Evolutionary conservation across 208 protist species (phyloP).

Genomic region (Acanthamoeba lenticulata): DNA sequence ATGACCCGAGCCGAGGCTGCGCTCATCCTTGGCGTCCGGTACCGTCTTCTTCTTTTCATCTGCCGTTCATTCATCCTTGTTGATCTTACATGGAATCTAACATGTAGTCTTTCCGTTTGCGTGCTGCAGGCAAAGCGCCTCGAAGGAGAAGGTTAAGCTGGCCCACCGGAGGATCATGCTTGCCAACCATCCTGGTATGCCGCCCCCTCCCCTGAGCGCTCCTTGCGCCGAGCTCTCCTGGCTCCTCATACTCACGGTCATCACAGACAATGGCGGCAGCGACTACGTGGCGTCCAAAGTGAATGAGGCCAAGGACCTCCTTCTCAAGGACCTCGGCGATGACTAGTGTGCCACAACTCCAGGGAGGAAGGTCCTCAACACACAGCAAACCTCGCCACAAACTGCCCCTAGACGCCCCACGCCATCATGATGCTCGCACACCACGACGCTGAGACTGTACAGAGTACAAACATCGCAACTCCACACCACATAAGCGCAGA

Average conservation of each 20-base stretch:
- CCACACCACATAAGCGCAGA: too few species aligned
- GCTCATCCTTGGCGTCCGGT: constrained; percentile 62
- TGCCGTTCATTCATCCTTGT: not conserved
- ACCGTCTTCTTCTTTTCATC: not conserved
- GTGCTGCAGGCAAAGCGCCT: constrained; percentile 55
- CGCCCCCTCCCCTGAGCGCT: not conserved
- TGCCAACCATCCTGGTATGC: constrained; percentile 58
- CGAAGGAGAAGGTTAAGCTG: constrained; percentile 68
- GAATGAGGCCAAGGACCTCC: constrained; percentile 63
- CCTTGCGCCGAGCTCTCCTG: too few species aligned
- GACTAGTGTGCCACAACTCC: too few species aligned
- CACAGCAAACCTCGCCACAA: not conserved
- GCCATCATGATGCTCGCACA: not conserved
- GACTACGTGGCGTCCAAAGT: constrained; percentile 64
- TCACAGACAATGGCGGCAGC: constrained; percentile 64
- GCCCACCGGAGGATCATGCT: constrained; percentile 68
- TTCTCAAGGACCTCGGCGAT: constrained; percentile 48
- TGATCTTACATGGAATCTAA: too few species aligned
- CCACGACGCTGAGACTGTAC: not conserved
- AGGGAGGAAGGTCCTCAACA: not conserved
- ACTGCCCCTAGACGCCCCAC: too few species aligned
- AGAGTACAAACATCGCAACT: too few species aligned
- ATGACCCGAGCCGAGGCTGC: constrained; percentile 63
- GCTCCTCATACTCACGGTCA: too few species aligned
- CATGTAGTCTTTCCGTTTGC: not conserved